phyloP scores from a whole-genome alignment of 2,329 filamentous ascomycete species.

The Plenodomus tracheiphilus region DNA sequence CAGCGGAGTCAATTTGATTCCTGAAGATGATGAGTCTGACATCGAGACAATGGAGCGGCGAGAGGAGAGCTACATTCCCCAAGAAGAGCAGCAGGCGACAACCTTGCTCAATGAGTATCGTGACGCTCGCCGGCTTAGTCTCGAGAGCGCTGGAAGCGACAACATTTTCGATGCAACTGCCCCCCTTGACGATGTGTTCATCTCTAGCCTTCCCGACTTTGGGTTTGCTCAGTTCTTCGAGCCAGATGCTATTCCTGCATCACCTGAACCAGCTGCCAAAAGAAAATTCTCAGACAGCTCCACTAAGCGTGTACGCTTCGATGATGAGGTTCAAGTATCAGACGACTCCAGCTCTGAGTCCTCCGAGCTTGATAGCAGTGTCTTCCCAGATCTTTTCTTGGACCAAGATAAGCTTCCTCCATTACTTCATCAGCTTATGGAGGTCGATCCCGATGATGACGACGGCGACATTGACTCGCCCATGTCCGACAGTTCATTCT shows the following conservation, averaged over 20 bases:
- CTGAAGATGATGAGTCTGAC: conserved; percentile 73
- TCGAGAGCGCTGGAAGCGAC: conserved; percentile 39
- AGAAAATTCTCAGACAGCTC: conserved; percentile 46
- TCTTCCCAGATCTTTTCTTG: conserved; percentile 79
- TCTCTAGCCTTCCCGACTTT: conserved; percentile 32
- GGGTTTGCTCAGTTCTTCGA: conserved; percentile 43
- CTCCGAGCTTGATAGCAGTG: conserved; percentile 63
- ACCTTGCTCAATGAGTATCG: conserved; percentile 35
- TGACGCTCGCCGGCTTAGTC: conserved; percentile 40
- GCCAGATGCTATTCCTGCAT: conserved; percentile 48
- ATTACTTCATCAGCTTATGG: conserved; percentile 72
- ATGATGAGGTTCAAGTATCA: conserved; percentile 65
- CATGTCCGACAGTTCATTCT: conserved; percentile 57
- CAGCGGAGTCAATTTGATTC: conserved; percentile 76
- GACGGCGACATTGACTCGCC: conserved; percentile 53
- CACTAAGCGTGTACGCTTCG: conserved; percentile 72
- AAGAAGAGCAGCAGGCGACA: conserved; percentile 36
- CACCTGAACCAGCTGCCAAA: conserved; percentile 39
- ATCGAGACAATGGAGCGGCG: conserved; percentile 75
- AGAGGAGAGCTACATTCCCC: conserved; percentile 75
- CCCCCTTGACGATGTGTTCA: conserved; percentile 28
- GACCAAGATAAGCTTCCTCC: conserved; percentile 74
- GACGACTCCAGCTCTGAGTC: conserved; percentile 56
- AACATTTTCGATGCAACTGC: conserved; percentile 39
- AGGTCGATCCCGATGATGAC: conserved; percentile 53